Percentiles rank a stretch among this genome's conserved stretches.
Conservation (phyloP, 2,329 filamentous ascomycete genomes). For the Ophiostoma populinum region DNA sequence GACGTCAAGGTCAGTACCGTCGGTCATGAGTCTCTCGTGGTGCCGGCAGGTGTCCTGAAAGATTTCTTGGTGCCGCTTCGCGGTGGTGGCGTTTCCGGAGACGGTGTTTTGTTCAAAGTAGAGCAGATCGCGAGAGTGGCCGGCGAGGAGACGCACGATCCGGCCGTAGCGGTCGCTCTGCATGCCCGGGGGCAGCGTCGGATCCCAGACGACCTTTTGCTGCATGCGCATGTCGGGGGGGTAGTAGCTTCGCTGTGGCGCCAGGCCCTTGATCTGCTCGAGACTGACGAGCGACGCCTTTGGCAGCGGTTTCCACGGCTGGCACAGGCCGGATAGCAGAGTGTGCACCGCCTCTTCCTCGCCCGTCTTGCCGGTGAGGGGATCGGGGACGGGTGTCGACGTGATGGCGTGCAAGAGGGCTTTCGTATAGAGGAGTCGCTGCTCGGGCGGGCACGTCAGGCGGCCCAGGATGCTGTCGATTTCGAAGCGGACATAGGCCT, state of each 20-base stretch:
- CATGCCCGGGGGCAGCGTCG: constrained; percentile 15
- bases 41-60: not conserved
- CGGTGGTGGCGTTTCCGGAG: too few relatives aligned
- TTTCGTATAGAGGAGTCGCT: constrained; percentile 34
- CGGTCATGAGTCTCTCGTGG: too few relatives aligned
- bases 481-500: constrained; percentile 29
- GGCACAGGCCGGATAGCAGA: constrained; percentile 30
- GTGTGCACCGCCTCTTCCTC: constrained; percentile 38
- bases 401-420: constrained; percentile 43
- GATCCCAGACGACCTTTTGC: constrained; percentile 20
- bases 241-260: constrained; percentile 20
- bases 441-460: constrained; percentile 39
- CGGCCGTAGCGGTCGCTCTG: constrained; percentile 22
- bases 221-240: constrained; percentile 17
- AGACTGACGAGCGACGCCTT: constrained; percentile 4
- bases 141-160: constrained; percentile 15
- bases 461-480: constrained; percentile 37
- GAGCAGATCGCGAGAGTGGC: constrained; percentile 16
- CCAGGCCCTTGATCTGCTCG: constrained; percentile 14
- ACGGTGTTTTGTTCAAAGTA: constrained; percentile 12
- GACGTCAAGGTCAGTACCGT: not conserved
- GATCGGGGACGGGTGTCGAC: constrained; percentile 37
- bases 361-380: constrained; percentile 39
- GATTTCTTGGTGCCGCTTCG: not conserved
- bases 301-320: constrained; percentile 27